Base-by-base conservation (phyloP, 1,284 basidiomycete genomes). In the Sutorius eximius region DNA sequence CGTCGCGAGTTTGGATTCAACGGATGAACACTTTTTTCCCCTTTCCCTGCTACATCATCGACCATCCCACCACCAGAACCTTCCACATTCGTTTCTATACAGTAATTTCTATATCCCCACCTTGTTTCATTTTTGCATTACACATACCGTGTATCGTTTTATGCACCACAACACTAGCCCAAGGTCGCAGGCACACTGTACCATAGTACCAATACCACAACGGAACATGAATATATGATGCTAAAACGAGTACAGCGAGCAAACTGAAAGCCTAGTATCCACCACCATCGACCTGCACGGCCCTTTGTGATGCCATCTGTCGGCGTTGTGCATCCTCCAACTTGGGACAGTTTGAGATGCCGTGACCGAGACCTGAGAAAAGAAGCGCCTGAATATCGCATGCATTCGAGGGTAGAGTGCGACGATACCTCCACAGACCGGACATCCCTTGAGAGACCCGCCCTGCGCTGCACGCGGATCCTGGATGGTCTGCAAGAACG, bases 271-370 rank as follows among this genome's bases (percentile, higher is more conserved):
- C 11, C 24, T 9, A 65, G 52, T 62, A 71, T 59, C 85, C 85
- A 15, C 82, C 83, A 12, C 80, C 86, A 46, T 80, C 85, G 56
- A 82, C 87, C 51, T 88, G 82, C 30, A 78, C 78, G 36, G 80
- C 80, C 46, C 87, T 77, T 62, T 94, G 91, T n/a, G 87, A 86
- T 6, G 92, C 91, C 83, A 93, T 88, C 70, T 89, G 86, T 63
- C 96, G 76, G 52, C 95, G 78, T 69, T 96, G 93, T 1, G 88
- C 83, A 61, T 99, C 96, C 73, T 98, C 96, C 57, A 98, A 76
- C 73, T 99, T 99, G 16, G 97, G 97, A 68, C 97, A 99, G 66
- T 95, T 94, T 10, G 87, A 86, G 53, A 98, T 90, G 24, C 84
- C 87, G 67, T 99, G 97, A 29, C 96, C 96, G 49, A 99, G 83